Conservation (phyloP, 495 filamentous ascomycete genomes). For the Glonium stellatum region DNA sequence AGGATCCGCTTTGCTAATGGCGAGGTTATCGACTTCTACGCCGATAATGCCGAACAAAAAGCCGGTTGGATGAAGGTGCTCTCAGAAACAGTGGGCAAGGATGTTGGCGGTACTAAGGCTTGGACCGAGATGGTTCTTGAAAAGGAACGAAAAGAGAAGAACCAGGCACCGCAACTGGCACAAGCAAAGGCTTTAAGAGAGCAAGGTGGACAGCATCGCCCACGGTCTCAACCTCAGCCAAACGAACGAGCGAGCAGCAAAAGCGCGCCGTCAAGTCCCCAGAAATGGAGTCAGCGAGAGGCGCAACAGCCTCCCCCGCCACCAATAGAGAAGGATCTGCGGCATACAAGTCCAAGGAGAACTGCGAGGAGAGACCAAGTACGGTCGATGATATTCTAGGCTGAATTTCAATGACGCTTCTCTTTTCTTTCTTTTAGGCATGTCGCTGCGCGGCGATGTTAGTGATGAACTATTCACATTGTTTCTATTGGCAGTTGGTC, state of each 20-base stretch:
- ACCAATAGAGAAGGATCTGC: slow-evolving; percentile 20
- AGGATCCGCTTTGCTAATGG: slow-evolving; percentile 96
- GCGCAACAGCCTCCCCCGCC: slow-evolving; percentile 18
- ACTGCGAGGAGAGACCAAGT: slow-evolving; percentile 21
- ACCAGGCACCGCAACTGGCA: slow-evolving; percentile 21
- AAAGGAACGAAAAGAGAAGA: slow-evolving; percentile 34
- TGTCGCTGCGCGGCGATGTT: slow-evolving; percentile 1
- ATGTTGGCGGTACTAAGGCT: slow-evolving; percentile 38
- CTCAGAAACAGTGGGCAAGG: slow-evolving; percentile 74
- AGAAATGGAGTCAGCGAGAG: slow-evolving; percentile 10
- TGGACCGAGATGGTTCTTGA: slow-evolving; percentile 85
- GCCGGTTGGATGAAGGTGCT: slow-evolving; percentile 92
- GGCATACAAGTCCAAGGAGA: slow-evolving; percentile 11
- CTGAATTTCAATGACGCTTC: background rate
- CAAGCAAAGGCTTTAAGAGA: slow-evolving; percentile 26
- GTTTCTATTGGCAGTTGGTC: background rate
- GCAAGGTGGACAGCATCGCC: slow-evolving; percentile 7
- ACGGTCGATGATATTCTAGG: slow-evolving; percentile 31
- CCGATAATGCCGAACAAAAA: slow-evolving; percentile 77
- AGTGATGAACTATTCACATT: background rate
- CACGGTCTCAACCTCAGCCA: slow-evolving; percentile 13
- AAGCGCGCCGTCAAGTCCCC: slow-evolving; percentile 26
- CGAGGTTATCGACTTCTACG: slow-evolving; percentile 97
- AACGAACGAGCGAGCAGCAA: slow-evolving; percentile 8
- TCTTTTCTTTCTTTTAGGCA: background rate